Percentiles rank a stretch among this genome's conserved stretches.
phyloP scores from a whole-genome alignment of 306 rosid genomes.

The Vigna reflexopilosa region DNA sequence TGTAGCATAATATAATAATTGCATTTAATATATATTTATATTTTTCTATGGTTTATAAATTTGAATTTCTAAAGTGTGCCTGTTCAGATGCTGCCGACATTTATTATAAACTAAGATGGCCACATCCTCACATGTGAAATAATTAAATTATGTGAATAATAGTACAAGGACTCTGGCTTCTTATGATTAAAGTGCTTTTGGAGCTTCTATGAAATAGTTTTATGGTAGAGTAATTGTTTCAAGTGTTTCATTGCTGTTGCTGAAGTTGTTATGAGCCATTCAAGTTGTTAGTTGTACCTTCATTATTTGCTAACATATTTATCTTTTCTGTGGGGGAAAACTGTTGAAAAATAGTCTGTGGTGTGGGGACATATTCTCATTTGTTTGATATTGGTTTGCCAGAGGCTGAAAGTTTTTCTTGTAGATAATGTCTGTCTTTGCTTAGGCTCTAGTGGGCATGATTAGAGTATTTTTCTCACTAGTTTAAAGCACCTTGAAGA shows the following conservation, averaged over 20 bases:
- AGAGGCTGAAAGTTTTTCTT: background rate
- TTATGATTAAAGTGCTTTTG: conserved; percentile 42
- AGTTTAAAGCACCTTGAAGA: conserved; percentile 22
- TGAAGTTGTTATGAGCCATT: conserved; percentile 39
- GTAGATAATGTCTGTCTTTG: conserved; percentile 12
- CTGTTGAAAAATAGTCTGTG: conserved; percentile 22
- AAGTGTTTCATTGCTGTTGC: background rate
- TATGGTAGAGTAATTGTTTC: conserved; percentile 10
- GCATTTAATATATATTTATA: background rate
- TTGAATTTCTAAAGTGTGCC: conserved; percentile 36
- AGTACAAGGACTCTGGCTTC: conserved; percentile 38
- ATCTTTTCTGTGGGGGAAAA: conserved; percentile 10
- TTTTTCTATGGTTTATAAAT: conserved; percentile 38
- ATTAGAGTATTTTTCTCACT: conserved; percentile 5
- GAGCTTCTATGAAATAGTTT: conserved; percentile 31
- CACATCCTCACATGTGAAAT: conserved; percentile 43
- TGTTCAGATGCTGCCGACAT: conserved; percentile 50
- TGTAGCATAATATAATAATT: conserved; percentile 9
- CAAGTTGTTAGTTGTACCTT: conserved; percentile 30
- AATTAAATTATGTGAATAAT: conserved; percentile 38
- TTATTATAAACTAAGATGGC: conserved; percentile 37
- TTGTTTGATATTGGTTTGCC: conserved; percentile 27
- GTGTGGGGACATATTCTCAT: conserved; percentile 8
- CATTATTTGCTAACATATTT: background rate
- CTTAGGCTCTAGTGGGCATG: conserved; percentile 9